Evolutionary conservation across 495 filamentous ascomycete genomes (phyloP).

Genomic region (Trichoderma virens): DNA sequence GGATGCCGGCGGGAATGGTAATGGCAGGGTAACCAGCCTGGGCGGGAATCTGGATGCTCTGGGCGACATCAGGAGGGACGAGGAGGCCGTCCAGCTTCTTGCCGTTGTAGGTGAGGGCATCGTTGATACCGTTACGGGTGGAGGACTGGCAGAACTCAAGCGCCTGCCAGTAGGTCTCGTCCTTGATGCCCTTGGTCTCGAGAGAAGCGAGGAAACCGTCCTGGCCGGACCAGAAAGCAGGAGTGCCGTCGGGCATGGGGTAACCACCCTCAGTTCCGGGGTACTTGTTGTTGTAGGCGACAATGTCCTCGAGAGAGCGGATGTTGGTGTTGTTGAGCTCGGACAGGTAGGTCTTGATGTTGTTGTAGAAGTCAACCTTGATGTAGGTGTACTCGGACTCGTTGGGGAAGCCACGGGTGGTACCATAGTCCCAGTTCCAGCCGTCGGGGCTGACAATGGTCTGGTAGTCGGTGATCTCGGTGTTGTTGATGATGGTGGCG

Average conservation of each 20-base stretch:
- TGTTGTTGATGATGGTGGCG: slow-evolving; percentile 61
- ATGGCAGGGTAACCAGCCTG: slow-evolving; percentile 63
- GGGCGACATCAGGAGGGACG: slow-evolving; percentile 58
- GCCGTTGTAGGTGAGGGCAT: slow-evolving; percentile 45
- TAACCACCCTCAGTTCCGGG: slow-evolving; percentile 61
- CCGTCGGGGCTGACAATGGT: slow-evolving; percentile 52
- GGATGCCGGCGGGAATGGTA: slow-evolving; percentile 55
- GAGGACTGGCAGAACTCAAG: slow-evolving; percentile 50
- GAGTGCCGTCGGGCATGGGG: slow-evolving; percentile 42
- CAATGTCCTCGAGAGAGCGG: slow-evolving; percentile 56
- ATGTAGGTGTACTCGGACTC: slow-evolving; percentile 65
- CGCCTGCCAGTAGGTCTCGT: slow-evolving; percentile 59
- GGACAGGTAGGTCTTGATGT: slow-evolving; percentile 56
- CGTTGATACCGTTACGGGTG: slow-evolving; percentile 60
- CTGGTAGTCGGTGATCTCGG: slow-evolving; percentile 56
- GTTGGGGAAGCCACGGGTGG: slow-evolving; percentile 53
- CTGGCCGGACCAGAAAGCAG: slow-evolving; percentile 64
- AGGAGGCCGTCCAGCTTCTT: slow-evolving; percentile 51
- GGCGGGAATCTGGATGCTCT: slow-evolving; percentile 47
- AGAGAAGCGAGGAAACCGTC: slow-evolving; percentile 58
- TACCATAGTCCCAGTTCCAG: slow-evolving; percentile 69
- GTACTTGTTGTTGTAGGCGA: slow-evolving; percentile 60
- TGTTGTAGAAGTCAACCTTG: slow-evolving; percentile 73
- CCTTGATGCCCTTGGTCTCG: slow-evolving; percentile 50
- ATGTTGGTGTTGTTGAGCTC: slow-evolving; percentile 58